These are phyloP conservation scores for Ophiognomonia clavigignenti-juglandacearum DNA, from an alignment of 2,329 filamentous ascomycete species.

Conservation along the genomic window DNA sequence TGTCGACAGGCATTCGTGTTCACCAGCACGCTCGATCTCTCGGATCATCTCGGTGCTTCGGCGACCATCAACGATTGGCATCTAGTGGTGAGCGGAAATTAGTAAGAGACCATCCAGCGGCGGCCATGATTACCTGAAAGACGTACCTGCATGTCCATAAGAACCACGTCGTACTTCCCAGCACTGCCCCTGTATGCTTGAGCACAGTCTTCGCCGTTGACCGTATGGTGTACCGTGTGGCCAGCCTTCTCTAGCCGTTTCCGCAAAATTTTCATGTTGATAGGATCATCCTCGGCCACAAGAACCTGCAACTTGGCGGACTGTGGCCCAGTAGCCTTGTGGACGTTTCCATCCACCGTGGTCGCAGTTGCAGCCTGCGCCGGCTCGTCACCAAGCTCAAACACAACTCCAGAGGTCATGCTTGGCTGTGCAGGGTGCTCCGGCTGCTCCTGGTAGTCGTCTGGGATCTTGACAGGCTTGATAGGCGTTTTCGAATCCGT, in stretches of 20 bases:
- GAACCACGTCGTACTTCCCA: constrained; percentile 65
- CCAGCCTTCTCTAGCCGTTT: constrained; percentile 75
- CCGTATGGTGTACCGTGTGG: constrained; percentile 65
- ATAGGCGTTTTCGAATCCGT: constrained; percentile 41
- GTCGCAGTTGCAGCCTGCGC: not conserved
- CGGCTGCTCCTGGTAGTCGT: constrained; percentile 37
- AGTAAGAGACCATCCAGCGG: too few species aligned
- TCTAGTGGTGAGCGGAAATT: constrained; percentile 53
- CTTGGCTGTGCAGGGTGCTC: constrained; percentile 22
- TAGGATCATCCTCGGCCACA: constrained; percentile 82
- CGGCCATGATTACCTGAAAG: too few species aligned
- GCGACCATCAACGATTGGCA: constrained; percentile 87
- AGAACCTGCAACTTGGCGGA: constrained; percentile 56
- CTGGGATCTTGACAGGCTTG: constrained; percentile 42
- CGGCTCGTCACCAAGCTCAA: constrained; percentile 30
- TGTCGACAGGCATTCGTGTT: constrained; percentile 48
- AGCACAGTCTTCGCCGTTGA: constrained; percentile 83
- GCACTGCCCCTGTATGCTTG: constrained; percentile 61
- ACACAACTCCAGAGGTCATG: constrained; percentile 31
- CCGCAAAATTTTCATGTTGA: constrained; percentile 77
- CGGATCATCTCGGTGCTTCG: constrained; percentile 80
- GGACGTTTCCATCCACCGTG: constrained; percentile 9
- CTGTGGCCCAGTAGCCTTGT: constrained; percentile 3
- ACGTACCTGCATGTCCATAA: constrained; percentile 90
- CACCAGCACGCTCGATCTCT: constrained; percentile 55